Evolutionary conservation across 768 basidiomycete genomes (phyloP).

Genomic region (Termitomyces titanicus): DNA sequence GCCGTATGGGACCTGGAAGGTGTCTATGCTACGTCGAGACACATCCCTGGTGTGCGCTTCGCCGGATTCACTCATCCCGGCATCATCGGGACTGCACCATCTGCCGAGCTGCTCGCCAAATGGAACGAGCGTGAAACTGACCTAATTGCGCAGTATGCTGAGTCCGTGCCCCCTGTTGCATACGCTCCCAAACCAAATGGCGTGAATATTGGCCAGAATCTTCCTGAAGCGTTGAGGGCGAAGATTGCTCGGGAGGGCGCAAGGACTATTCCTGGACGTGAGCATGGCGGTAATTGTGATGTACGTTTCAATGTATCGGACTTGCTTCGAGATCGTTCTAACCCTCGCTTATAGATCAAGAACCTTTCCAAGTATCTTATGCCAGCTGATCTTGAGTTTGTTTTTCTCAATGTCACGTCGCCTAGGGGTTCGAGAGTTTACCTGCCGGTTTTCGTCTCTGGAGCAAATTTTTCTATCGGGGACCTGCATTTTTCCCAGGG

Average conservation of each 20-base stretch:
- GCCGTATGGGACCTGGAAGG: slow-evolving; percentile 81
- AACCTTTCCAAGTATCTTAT: slow-evolving; percentile 50
- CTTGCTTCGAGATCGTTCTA: background rate
- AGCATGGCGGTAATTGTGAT: slow-evolving; percentile 78
- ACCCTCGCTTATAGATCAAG: slow-evolving; percentile 50
- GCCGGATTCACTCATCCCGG: slow-evolving; percentile 77
- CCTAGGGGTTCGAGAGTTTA: slow-evolving; percentile 64
- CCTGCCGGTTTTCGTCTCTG: slow-evolving; percentile 73
- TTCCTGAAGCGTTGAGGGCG: slow-evolving; percentile 39
- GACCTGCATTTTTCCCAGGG: slow-evolving; percentile 81
- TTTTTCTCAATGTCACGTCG: background rate
- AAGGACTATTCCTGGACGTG: slow-evolving; percentile 70
- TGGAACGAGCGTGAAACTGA: slow-evolving; percentile 74
- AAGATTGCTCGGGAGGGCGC: slow-evolving; percentile 66
- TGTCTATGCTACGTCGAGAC: slow-evolving; percentile 68
- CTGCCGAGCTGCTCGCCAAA: slow-evolving; percentile 62
- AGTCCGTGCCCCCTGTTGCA: slow-evolving; percentile 61
- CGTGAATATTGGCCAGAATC: slow-evolving; percentile 67
- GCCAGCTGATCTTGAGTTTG: background rate
- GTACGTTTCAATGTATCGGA: slow-evolving; percentile 31
- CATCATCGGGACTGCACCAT: slow-evolving; percentile 74
- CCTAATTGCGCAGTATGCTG: slow-evolving; percentile 50
- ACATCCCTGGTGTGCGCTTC: slow-evolving; percentile 78
- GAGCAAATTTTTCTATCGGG: slow-evolving; percentile 73
- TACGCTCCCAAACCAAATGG: slow-evolving; percentile 57